Percentiles rank a stretch among this genome's conserved stretches.
These are phyloP conservation scores for Pyricularia pennisetigena DNA, from an alignment of 2,329 filamentous ascomycete species.

Conservation along the genomic window DNA sequence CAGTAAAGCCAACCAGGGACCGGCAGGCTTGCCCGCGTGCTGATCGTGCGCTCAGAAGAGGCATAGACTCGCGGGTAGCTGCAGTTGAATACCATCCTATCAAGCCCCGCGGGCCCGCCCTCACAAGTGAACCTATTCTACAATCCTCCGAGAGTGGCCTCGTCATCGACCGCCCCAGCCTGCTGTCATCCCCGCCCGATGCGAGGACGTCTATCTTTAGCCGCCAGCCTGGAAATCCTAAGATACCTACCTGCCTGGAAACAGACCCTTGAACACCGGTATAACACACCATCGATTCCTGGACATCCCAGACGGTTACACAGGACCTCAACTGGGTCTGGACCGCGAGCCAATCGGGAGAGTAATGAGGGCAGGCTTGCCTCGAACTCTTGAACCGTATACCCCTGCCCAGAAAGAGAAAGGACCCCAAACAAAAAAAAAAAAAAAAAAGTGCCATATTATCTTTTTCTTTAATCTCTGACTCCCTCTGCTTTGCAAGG, in stretches of 20 bases:
- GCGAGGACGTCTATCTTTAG: conserved; percentile 4
- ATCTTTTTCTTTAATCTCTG: not conserved
- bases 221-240: conserved; percentile 6
- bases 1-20: not conserved
- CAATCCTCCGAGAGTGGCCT: not conserved
- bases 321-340: conserved; percentile 20
- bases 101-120: conserved; percentile 5
- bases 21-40: conserved; percentile 7
- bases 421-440: too few relatives aligned
- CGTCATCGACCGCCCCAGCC: conserved; percentile 1
- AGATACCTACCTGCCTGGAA: not conserved
- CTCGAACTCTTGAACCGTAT: not conserved
- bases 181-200: not conserved
- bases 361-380: not conserved
- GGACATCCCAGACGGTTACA: conserved; percentile 17
- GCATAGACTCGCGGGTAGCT: conserved; percentile 19
- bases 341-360: conserved; percentile 19
- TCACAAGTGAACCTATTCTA: not conserved
- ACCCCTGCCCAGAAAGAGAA: not conserved
- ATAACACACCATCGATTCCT: conserved; percentile 13
- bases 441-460: not conserved
- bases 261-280: conserved; percentile 9
- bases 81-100: conserved; percentile 18
- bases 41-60: conserved; percentile 15
- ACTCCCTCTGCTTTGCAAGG: not conserved